Evolutionary conservation across 1,284 basidiomycete genomes (phyloP).

Genomic region (Ustilago cynodontis): DNA sequence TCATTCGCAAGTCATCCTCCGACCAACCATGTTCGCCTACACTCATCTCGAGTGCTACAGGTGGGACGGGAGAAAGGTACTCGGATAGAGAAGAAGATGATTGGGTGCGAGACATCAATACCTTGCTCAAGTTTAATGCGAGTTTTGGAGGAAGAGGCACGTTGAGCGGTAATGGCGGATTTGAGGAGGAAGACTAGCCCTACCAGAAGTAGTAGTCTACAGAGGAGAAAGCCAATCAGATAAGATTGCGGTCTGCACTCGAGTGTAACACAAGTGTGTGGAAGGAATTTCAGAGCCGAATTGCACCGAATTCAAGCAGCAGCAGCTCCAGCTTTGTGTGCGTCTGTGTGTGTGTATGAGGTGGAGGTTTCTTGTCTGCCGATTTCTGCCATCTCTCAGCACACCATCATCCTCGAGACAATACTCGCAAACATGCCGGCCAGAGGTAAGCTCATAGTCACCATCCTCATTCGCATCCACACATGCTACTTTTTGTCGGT

Average conservation of each 20-base stretch:
- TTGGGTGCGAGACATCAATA: slow-evolving; percentile 95
- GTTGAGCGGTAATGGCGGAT: slow-evolving; percentile 53
- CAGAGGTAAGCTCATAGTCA: slow-evolving; percentile 20
- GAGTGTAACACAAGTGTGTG: background rate
- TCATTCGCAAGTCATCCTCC: slow-evolving; percentile 42
- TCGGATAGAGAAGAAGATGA: slow-evolving; percentile 81
- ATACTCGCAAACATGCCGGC: slow-evolving; percentile 24
- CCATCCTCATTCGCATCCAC: background rate
- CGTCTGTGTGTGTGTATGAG: background rate
- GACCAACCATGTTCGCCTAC: slow-evolving; percentile 2
- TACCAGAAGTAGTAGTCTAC: too few species aligned
- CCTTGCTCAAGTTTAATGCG: slow-evolving; percentile 70
- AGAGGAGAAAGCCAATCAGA: slow-evolving; percentile 1
- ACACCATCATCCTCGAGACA: background rate
- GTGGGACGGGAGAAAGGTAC: slow-evolving; percentile 34
- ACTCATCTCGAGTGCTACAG: background rate
- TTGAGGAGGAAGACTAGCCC: slow-evolving; percentile 44
- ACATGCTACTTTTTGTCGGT: too few species aligned
- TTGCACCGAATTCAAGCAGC: background rate
- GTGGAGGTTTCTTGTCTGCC: background rate
- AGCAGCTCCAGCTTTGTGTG: background rate
- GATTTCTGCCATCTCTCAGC: too few species aligned
- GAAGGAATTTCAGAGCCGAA: background rate
- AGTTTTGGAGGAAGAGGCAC: slow-evolving; percentile 63
- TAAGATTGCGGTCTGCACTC: background rate